A percentile compares a stretch with the other conserved stretches of the same genome.
Evolutionary conservation across 306 rosid species (phyloP).

Genomic region (Ziziphus jujuba): DNA sequence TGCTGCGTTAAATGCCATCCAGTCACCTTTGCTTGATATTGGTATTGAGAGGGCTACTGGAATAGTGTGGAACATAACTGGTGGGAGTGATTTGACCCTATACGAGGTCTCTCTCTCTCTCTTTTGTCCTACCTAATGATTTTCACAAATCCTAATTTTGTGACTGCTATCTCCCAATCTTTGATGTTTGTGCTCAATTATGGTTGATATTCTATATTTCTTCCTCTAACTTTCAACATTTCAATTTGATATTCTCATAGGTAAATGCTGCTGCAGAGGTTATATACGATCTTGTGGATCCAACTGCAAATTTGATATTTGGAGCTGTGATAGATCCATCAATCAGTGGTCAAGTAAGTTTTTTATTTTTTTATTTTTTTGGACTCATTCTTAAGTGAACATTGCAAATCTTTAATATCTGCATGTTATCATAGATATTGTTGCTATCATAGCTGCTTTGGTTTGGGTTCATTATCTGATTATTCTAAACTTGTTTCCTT

Average conservation of each 20-base stretch:
- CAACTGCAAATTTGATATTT: conserved; percentile 91
- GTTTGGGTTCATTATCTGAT: not conserved
- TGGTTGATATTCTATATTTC: not conserved
- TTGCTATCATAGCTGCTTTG: not conserved
- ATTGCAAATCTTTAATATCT: not conserved
- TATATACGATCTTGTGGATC: conserved; percentile 98
- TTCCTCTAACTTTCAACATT: not conserved
- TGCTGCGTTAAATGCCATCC: conserved; percentile 98
- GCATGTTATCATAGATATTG: not conserved
- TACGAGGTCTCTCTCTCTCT: conserved; percentile 62
- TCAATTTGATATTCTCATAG: conserved; percentile 39
- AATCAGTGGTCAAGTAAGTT: conserved; percentile 93
- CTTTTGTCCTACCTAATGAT: not conserved
- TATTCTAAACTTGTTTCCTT: too few species aligned
- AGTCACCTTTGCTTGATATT: conserved; percentile 92
- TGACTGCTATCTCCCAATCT: too few species aligned
- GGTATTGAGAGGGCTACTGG: conserved; percentile 99
- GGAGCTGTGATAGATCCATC: conserved; percentile 99
- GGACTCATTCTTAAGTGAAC: conserved; percentile 7
- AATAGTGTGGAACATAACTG: conserved; percentile 99
- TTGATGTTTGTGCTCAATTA: not conserved
- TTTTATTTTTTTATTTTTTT: too few species aligned
- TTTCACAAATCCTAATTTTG: too few species aligned
- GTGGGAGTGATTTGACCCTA: conserved; percentile 93
- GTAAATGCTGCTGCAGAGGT: conserved; percentile 99